These are phyloP conservation scores for Fusarium nelsonii DNA, from an alignment of 2,329 filamentous ascomycete species.

Conservation along the genomic window DNA sequence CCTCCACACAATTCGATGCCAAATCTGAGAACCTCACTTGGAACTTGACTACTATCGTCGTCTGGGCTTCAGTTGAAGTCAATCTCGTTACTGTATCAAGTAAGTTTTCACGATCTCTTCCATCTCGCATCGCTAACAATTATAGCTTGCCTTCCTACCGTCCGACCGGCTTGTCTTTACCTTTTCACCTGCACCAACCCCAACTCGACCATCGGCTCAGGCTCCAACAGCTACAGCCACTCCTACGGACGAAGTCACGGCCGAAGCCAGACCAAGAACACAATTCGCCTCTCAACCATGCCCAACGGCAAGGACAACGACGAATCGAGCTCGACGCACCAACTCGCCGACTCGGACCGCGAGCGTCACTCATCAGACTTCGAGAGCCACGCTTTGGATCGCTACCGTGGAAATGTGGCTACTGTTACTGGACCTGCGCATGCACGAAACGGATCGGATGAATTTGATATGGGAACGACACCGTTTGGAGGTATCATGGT, in stretches of 20 bases:
- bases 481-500: constrained; percentile 40
- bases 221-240: constrained; percentile 30
- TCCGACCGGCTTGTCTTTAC: constrained; percentile 40
- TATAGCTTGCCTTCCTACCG: constrained; percentile 40
- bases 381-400: constrained; percentile 40
- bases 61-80: constrained; percentile 45
- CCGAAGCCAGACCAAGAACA: constrained; percentile 41
- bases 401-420: constrained; percentile 25
- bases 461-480: not conserved
- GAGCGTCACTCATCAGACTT: constrained; percentile 35
- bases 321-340: constrained; percentile 42
- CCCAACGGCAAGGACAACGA: constrained; percentile 34
- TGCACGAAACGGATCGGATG: not conserved
- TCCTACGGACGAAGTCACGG: constrained; percentile 23
- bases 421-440: constrained; percentile 29
- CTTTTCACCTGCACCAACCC: constrained; percentile 37
- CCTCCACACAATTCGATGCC: constrained; percentile 30
- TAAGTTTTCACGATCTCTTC: not conserved
- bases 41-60: constrained; percentile 40
- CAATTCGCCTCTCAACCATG: constrained; percentile 34
- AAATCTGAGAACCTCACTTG: constrained; percentile 38
- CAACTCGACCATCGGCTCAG: constrained; percentile 26
- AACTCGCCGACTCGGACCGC: constrained; percentile 34
- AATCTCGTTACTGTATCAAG: constrained; percentile 45
- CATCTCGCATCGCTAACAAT: accelerated